Evolutionary conservation across 2,329 filamentous ascomycete species (phyloP).

Genomic region (Dactylellina cionopaga): DNA sequence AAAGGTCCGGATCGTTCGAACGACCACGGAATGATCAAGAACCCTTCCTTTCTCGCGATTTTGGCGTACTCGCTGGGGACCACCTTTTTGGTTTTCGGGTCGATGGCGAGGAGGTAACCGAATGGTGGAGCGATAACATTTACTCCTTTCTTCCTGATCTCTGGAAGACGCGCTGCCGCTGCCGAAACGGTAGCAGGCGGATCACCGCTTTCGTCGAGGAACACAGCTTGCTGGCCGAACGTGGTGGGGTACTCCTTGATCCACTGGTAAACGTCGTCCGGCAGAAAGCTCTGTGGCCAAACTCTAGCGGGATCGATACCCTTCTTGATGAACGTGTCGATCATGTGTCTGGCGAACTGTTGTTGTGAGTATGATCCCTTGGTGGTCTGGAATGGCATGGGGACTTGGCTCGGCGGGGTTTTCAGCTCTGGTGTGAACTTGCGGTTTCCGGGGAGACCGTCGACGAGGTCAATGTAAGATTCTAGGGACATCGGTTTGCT

Average conservation of each 20-base stretch:
- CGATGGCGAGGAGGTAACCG: slow-evolving; percentile 69
- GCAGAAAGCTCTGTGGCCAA: slow-evolving; percentile 74
- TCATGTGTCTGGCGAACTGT: slow-evolving; percentile 72
- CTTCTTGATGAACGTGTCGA: slow-evolving; percentile 69
- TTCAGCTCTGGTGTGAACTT: slow-evolving; percentile 76
- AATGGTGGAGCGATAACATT: slow-evolving; percentile 72
- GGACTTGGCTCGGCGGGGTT: slow-evolving; percentile 67
- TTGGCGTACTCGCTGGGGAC: slow-evolving; percentile 72
- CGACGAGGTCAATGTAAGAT: slow-evolving; percentile 71
- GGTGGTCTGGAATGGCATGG: slow-evolving; percentile 71
- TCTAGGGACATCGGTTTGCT: slow-evolving; percentile 70
- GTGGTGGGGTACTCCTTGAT: slow-evolving; percentile 68
- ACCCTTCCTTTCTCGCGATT: slow-evolving; percentile 69
- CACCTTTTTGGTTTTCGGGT: slow-evolving; percentile 65
- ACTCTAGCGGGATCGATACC: slow-evolving; percentile 68
- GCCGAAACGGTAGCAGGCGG: slow-evolving; percentile 64
- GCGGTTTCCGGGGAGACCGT: slow-evolving; percentile 66
- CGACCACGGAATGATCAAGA: slow-evolving; percentile 75
- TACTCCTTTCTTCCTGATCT: slow-evolving; percentile 69
- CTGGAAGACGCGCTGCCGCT: slow-evolving; percentile 69
- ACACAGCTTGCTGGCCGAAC: slow-evolving; percentile 72
- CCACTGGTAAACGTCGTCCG: slow-evolving; percentile 74
- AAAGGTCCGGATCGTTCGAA: slow-evolving; percentile 74
- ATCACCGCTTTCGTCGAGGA: slow-evolving; percentile 72
- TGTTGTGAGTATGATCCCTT: slow-evolving; percentile 71